A percentile compares a stretch with the other conserved stretches of the same genome.
These are phyloP conservation scores for Polysphondylium violaceum DNA, from an alignment of 78 protist species.

Conservation along the genomic window DNA sequence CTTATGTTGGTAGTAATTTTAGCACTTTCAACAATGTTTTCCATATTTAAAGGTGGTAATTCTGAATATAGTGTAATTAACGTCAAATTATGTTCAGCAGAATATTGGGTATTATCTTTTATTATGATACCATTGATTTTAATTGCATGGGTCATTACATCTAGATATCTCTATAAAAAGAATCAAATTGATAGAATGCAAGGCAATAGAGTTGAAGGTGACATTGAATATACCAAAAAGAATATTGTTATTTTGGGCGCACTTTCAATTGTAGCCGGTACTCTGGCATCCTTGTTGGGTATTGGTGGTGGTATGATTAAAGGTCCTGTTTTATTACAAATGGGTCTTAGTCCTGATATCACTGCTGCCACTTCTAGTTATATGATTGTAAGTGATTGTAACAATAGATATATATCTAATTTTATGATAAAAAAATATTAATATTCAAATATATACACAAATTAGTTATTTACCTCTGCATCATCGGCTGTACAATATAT, in stretches of 20 bases:
- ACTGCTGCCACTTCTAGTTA: constrained; percentile 73
- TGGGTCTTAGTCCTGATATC: constrained; percentile 70
- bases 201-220: constrained; percentile 56
- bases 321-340: constrained; percentile 72
- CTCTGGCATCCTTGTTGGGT: constrained; percentile 66
- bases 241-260: constrained; percentile 21
- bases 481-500: constrained; percentile 68
- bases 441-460: neutral
- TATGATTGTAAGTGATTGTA: constrained; percentile 76
- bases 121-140: constrained; percentile 42
- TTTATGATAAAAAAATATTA: neutral
- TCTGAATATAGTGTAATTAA: constrained; percentile 20
- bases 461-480: constrained; percentile 56
- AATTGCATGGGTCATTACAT: constrained; percentile 40
- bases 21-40: constrained; percentile 43
- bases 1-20: constrained; percentile 15
- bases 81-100: constrained; percentile 42
- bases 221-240: constrained; percentile 43
- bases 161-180: neutral
- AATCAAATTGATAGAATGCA: neutral
- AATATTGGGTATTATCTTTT: constrained; percentile 73
- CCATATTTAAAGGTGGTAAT: constrained; percentile 73
- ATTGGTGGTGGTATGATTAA: constrained; percentile 85
- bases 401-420: too few species aligned
- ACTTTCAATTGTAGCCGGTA: constrained; percentile 46